phyloP scores from a whole-genome alignment of 257 asterid species.

The Solanum neorickii region DNA sequence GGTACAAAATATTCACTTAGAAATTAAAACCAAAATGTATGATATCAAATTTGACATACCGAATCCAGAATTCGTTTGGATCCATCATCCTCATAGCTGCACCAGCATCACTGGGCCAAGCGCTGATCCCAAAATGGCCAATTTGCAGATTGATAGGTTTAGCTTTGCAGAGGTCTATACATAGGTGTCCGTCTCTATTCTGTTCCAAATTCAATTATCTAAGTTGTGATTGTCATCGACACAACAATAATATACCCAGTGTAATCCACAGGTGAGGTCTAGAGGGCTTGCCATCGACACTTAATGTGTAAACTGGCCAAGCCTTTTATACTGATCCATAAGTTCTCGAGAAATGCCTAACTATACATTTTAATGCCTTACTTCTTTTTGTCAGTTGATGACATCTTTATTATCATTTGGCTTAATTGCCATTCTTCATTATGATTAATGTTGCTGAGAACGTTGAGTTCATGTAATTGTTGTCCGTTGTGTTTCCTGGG shows the following conservation, averaged over 20 bases:
- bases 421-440: too few relatives aligned
- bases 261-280: neutral
- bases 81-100: conserved; percentile 72
- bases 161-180: conserved; percentile 84
- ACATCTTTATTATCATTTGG: too few relatives aligned
- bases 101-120: conserved; percentile 83
- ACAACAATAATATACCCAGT: neutral
- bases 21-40: neutral
- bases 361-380: too few relatives aligned
- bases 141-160: conserved; percentile 84
- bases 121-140: conserved; percentile 84
- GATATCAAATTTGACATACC: neutral
- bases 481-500: neutral
- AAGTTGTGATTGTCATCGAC: conserved; percentile 27
- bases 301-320: conserved; percentile 65
- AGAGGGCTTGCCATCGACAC: conserved; percentile 30
- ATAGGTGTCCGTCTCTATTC: conserved; percentile 53
- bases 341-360: conserved; percentile 33
- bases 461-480: neutral
- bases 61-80: neutral
- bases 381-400: too few relatives aligned
- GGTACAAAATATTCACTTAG: neutral
- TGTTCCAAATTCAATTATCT: conserved; percentile 23
- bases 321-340: conserved; percentile 96
- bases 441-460: too few relatives aligned